Conservation (phyloP, 2,329 filamentous ascomycete species). For the Paraconiothyrium sp. region DNA sequence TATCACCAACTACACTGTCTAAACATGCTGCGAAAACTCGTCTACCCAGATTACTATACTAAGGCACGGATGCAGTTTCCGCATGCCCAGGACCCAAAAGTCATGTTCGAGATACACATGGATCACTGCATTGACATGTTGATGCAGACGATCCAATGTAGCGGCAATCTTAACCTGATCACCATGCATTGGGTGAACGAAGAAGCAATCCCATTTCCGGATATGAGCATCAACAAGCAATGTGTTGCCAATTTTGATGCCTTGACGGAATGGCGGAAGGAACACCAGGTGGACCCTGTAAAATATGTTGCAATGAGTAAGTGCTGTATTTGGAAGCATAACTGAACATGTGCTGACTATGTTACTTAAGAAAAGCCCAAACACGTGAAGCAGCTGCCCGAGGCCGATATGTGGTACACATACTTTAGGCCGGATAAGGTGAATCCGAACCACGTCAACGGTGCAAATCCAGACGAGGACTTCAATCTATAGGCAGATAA, state of each 20-base stretch:
- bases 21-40: conserved; percentile 12
- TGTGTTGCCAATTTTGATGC: conserved; percentile 9
- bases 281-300: conserved; percentile 3
- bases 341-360: not conserved
- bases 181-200: conserved; percentile 16
- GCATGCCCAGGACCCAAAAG: conserved; percentile 1
- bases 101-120: conserved; percentile 12
- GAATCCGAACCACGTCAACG: conserved; percentile 14
- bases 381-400: conserved; percentile 7
- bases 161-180: conserved; percentile 8
- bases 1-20: conserved; percentile 12
- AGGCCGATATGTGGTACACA: conserved; percentile 11
- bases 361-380: not conserved
- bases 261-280: conserved; percentile 11
- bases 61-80: conserved; percentile 5
- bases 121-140: conserved; percentile 13
- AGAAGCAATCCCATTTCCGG: conserved; percentile 8
- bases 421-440: conserved; percentile 7
- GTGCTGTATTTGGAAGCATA: not conserved
- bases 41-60: conserved; percentile 12
- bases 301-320: conserved; percentile 8
- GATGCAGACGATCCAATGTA: conserved; percentile 14
- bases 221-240: conserved; percentile 15
- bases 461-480: conserved; percentile 10
- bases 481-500: conserved; percentile 5